A percentile compares a stretch with the other conserved stretches of the same genome.
Conservation (phyloP, 495 filamentous ascomycete genomes). For the Trichoderma virens region DNA sequence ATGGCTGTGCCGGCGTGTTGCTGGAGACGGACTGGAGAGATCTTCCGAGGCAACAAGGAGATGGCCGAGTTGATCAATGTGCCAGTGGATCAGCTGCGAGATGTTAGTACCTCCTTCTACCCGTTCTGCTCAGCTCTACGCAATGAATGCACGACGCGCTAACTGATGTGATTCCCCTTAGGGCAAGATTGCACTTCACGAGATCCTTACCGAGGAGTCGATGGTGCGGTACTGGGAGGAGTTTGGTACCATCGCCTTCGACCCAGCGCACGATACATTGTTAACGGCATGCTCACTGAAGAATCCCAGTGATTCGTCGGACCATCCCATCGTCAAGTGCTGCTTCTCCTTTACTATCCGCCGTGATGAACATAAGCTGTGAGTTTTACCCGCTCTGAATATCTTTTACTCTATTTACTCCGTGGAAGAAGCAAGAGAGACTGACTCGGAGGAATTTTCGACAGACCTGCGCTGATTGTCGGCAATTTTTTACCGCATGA, state of each 20-base stretch:
- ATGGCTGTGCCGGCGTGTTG: slow-evolving; percentile 98
- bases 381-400: slow-evolving; percentile 40
- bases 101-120: slow-evolving; percentile 55
- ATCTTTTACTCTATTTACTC: slow-evolving; percentile 9
- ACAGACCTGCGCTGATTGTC: slow-evolving; percentile 84
- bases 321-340: slow-evolving; percentile 72
- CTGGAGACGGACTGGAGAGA: slow-evolving; percentile 94
- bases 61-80: slow-evolving; percentile 97
- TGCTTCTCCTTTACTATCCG: slow-evolving; percentile 97
- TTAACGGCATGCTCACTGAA: slow-evolving; percentile 89
- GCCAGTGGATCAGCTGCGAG: slow-evolving; percentile 80
- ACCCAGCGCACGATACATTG: slow-evolving; percentile 92
- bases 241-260: slow-evolving; percentile 97
- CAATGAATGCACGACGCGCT: not conserved
- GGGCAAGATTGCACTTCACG: slow-evolving; percentile 93
- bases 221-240: slow-evolving; percentile 98
- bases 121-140: no score
- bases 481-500: slow-evolving; percentile 87
- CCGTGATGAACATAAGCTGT: slow-evolving; percentile 95
- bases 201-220: slow-evolving; percentile 89
- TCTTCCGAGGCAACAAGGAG: slow-evolving; percentile 95
- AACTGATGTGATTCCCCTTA: slow-evolving; percentile 29
- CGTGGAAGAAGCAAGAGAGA: not conserved
- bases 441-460: slow-evolving; percentile 8
- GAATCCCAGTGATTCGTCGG: slow-evolving; percentile 65